Percentiles rank a stretch among this genome's conserved stretches.
phyloP scores from a whole-genome alignment of 2,329 filamentous ascomycete species.

The Xylaria sp. region DNA sequence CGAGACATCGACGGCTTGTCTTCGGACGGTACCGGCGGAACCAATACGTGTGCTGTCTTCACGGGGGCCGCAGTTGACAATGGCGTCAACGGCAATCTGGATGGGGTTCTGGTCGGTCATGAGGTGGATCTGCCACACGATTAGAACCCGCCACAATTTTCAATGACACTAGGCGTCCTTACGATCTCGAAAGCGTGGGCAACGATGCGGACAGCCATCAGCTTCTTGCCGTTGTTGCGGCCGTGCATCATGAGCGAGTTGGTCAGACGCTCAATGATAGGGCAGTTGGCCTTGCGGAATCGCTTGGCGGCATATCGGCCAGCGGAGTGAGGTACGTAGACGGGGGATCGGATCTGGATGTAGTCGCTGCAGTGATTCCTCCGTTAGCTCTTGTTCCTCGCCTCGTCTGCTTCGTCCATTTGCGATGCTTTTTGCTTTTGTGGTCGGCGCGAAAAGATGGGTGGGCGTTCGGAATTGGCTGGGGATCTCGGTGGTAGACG shows the following conservation, averaged over 20 bases:
- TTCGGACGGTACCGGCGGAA: conserved; percentile 98
- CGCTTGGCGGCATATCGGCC: conserved; percentile 99
- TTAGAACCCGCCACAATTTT: conserved; percentile 19
- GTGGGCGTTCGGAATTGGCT: conserved; percentile 27
- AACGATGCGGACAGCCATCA: conserved; percentile 99
- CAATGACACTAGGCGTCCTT: conserved; percentile 58
- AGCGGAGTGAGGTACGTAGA: conserved; percentile 99
- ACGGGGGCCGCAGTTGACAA: conserved; percentile 99
- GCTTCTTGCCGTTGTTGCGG: conserved; percentile 99
- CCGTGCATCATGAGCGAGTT: conserved; percentile 99
- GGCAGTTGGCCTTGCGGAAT: conserved; percentile 99
- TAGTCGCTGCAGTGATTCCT: conserved; percentile 78
- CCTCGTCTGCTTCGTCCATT: conserved; percentile 29
- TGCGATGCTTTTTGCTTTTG: conserved; percentile 25
- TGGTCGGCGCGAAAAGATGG: conserved; percentile 28
- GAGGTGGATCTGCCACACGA: conserved; percentile 86
- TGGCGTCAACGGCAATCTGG: conserved; percentile 98
- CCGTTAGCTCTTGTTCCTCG: conserved; percentile 49
- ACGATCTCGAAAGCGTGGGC: conserved; percentile 99
- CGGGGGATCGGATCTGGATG: conserved; percentile 98
- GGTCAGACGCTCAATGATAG: conserved; percentile 99
- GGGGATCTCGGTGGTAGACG: conserved; percentile 43
- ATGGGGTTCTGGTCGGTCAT: conserved; percentile 99
- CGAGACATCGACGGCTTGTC: conserved; percentile 99
- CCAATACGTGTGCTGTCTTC: conserved; percentile 99